phyloP scores from a whole-genome alignment of 164 flowering plant species.

The Tinospora cordifolia region DNA sequence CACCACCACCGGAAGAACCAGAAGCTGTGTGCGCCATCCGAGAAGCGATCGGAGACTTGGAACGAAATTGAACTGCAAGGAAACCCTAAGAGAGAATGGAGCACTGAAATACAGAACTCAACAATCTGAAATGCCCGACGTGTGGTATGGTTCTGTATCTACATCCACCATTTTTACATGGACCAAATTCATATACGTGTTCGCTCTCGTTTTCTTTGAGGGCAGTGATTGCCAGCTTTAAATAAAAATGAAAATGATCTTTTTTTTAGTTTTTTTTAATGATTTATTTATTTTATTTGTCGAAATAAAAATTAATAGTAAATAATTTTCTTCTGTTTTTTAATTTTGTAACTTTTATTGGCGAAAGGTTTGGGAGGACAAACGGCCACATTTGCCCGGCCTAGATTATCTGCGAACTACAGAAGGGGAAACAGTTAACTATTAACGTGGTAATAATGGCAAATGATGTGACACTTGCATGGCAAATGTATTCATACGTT shows the following conservation, averaged over 20 bases:
- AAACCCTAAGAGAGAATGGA: background rate
- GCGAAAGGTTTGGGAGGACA: too few relatives aligned
- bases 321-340: too few relatives aligned
- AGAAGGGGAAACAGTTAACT: background rate
- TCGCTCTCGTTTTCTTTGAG: background rate
- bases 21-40: constrained; percentile 3
- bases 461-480: too few relatives aligned
- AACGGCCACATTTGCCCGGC: background rate
- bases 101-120: background rate
- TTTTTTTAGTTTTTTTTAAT: too few relatives aligned
- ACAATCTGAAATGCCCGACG: background rate
- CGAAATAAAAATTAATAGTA: too few relatives aligned
- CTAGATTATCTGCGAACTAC: background rate
- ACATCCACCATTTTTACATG: constrained; percentile 38
- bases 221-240: background rate
- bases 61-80: background rate
- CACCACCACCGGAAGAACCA: constrained; percentile 10
- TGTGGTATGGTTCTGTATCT: constrained; percentile 26
- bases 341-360: too few relatives aligned
- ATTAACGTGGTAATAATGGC: too few relatives aligned
- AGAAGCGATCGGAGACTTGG: background rate
- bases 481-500: too few relatives aligned
- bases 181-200: constrained; percentile 51
- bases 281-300: too few relatives aligned
- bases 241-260: too few relatives aligned